These are phyloP conservation scores for Xerocomus brunneocitrinus DNA, from an alignment of 768 basidiomycete species.

Conservation along the genomic window DNA sequence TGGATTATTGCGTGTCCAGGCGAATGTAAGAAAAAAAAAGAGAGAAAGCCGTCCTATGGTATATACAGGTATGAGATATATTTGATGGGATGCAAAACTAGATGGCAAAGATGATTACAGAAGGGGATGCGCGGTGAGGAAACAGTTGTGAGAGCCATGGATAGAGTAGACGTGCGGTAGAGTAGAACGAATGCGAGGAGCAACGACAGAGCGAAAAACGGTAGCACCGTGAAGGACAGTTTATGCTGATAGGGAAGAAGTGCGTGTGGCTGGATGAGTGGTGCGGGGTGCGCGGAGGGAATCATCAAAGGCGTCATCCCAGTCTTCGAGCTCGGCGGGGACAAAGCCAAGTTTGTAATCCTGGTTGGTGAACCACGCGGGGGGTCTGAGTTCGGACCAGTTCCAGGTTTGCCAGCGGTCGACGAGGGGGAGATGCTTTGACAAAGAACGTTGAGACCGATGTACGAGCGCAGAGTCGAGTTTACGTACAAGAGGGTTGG, in stretches of 20 bases:
- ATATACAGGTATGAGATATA: constrained; percentile 25
- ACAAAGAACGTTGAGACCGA: constrained; percentile 21
- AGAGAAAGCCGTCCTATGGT: constrained; percentile 7
- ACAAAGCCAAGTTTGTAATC: background rate
- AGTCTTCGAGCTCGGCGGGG: constrained; percentile 21
- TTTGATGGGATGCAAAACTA: constrained; percentile 17
- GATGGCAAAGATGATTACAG: constrained; percentile 22
- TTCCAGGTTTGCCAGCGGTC: constrained; percentile 33
- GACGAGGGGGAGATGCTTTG: constrained; percentile 20
- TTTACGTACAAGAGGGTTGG: constrained; percentile 23
- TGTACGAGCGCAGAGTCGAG: constrained; percentile 22
- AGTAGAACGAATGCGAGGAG: constrained; percentile 21
- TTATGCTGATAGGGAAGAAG: constrained; percentile 16
- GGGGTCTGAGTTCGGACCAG: constrained; percentile 31
- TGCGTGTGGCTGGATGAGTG: no score
- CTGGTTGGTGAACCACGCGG: constrained; percentile 21
- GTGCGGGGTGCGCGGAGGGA: background rate
- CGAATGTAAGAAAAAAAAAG: constrained; percentile 13
- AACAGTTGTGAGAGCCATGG: constrained; percentile 13
- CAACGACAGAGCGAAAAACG: constrained; percentile 16
- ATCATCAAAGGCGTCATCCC: constrained; percentile 23
- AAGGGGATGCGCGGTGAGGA: constrained; percentile 20
- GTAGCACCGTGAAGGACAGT: constrained; percentile 1
- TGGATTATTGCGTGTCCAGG: constrained; percentile 22
- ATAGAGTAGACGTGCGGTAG: constrained; percentile 11